These are phyloP conservation scores for Solanum appendiculatum DNA, from an alignment of 257 asterid genomes.

Conservation along the genomic window DNA sequence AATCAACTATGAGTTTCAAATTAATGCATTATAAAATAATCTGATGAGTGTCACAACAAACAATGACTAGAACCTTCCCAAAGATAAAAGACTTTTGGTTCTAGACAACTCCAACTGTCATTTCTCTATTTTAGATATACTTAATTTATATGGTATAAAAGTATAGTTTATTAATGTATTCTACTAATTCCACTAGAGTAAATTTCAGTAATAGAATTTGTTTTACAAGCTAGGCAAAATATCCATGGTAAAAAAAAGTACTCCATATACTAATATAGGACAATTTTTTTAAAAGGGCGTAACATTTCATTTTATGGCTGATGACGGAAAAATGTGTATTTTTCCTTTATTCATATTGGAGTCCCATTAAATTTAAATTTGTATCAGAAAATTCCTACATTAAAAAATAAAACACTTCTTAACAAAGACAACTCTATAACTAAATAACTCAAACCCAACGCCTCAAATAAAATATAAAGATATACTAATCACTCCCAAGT, in stretches of 20 bases:
- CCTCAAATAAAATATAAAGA: no score
- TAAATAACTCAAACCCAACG: neutral
- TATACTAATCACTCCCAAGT: neutral
- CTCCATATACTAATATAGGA: neutral
- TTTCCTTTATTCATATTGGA: no score
- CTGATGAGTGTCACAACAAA: neutral
- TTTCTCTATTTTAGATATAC: neutral
- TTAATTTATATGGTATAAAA: neutral
- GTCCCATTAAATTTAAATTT: no score
- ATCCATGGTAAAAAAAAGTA: no score
- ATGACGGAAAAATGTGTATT: no score
- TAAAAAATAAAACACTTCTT: no score
- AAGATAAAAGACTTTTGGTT: neutral
- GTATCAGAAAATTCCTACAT: neutral
- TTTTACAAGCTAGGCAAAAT: neutral
- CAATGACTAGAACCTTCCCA: neutral
- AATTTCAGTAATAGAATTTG: neutral
- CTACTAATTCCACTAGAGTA: neutral
- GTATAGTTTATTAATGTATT: neutral
- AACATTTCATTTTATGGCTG: neutral
- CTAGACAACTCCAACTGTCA: no score
- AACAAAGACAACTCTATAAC: no score
- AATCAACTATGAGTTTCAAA: neutral
- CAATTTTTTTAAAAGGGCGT: no score
- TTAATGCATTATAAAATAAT: neutral